Base-by-base conservation (phyloP, 176 grass and related monocot species). In the Tillandsia fasciculata region DNA sequence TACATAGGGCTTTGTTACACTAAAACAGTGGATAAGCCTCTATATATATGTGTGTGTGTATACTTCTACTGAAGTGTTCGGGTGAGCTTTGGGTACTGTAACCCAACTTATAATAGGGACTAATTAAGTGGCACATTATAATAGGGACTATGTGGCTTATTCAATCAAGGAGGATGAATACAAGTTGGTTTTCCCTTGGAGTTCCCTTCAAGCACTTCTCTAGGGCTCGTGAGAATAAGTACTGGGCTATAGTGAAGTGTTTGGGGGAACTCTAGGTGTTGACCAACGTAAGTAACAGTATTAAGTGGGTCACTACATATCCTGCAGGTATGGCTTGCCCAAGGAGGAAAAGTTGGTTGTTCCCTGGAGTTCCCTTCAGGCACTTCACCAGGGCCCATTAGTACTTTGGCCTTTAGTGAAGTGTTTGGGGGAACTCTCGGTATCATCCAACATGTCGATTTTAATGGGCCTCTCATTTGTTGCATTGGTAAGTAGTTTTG, bases 161-260 rank as follows among this genome's bases (percentile, higher is more conserved):
- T 42, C 4, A 42, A 42, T 42, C 4, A 42, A 42, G 33, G 33
- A 42, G 33, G 33, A 42, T 42, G 33, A 42, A 42, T 42, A 42
- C 27, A 51, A 33, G 86, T 89, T 87, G 71, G 65, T 59, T 74
- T 17, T 69, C 76, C 1, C 64, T 17, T 0, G 75, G 65, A 70
- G 76, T 90, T 94, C 70, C 67, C 69, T 70, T 20, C 70, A 78
- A 85, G 10, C 76, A 88, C 85, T 92, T 83, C 71, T 72, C 12
- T 0, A 64, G 42, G 51, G 33, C 63, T 11, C 48, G 15, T 56
- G 3, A 11, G 49, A 8, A 47, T 2, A 53, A 10, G 9, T 1
- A 3, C 1, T 68, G 50, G 12, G 48, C 49, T 13, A 42, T 47
- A 23, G 22, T 89, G 86, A 88, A 84, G 83, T 86, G 74, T 86